Conservation (phyloP, 179 eudicot species). For the Gypsophila paniculata region DNA sequence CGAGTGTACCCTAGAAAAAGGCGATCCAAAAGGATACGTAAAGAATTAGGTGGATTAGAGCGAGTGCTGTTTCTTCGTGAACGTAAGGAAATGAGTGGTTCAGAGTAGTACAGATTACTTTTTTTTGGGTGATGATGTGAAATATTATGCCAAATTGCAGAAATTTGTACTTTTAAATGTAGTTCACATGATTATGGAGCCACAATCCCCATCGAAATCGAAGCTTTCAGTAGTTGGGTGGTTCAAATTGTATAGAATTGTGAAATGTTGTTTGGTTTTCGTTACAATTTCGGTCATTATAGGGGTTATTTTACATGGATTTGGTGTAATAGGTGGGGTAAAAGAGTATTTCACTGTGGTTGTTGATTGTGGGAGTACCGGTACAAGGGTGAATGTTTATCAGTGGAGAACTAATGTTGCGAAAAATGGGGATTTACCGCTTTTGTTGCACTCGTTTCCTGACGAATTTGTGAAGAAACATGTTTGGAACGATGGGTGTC, state of each 20-base stretch:
- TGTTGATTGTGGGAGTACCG: constrained; percentile 89
- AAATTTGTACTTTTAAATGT: neutral
- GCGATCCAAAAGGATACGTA: too few relatives aligned
- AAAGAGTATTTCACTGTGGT: constrained; percentile 57
- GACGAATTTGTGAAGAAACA: constrained; percentile 35
- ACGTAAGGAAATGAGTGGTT: too few relatives aligned
- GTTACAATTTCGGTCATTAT: constrained; percentile 26
- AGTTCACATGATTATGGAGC: constrained; percentile 39
- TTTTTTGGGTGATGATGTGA: neutral
- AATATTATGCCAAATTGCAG: constrained; percentile 12
- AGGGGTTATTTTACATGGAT: constrained; percentile 26
- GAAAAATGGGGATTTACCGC: constrained; percentile 40
- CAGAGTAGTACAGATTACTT: too few relatives aligned
- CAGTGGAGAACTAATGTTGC: constrained; percentile 38
- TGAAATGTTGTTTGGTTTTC: constrained; percentile 32
- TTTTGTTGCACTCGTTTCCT: constrained; percentile 57
- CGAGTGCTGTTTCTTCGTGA: too few relatives aligned
- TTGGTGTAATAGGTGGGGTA: constrained; percentile 22
- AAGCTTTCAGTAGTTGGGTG: constrained; percentile 36
- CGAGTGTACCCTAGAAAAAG: too few relatives aligned
- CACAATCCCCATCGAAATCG: constrained; percentile 53
- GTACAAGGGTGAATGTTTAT: constrained; percentile 73
- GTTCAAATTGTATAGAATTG: constrained; percentile 23
- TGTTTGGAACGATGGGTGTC: constrained; percentile 40
- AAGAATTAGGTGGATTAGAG: too few relatives aligned